Evolutionary conservation across 305 asterid genomes (phyloP).

Genomic region (Ajuga reptans): DNA sequence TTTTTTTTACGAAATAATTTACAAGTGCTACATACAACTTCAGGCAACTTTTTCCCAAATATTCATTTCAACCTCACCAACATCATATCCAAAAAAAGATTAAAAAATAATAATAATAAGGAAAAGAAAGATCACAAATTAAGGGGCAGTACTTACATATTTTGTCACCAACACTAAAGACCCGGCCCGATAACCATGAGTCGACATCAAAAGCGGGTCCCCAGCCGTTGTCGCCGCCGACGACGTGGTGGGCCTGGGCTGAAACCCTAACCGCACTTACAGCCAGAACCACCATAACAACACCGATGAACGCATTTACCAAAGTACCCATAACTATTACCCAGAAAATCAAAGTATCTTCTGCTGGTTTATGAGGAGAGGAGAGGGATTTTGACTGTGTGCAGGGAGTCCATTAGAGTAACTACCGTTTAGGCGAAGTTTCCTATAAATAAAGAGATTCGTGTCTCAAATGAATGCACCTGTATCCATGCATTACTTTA

Average conservation of each 20-base stretch:
- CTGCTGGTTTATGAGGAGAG: no score
- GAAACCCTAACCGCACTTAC: constrained; percentile 25
- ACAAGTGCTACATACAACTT: no score
- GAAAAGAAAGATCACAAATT: background rate
- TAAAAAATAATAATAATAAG: background rate
- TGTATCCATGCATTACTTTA: background rate
- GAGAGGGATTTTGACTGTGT: no score
- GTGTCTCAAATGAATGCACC: background rate
- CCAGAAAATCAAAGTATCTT: background rate
- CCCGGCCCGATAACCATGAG: constrained; percentile 59
- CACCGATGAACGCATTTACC: background rate
- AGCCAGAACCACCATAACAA: constrained; percentile 2
- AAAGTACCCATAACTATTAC: background rate
- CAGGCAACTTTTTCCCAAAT: no score
- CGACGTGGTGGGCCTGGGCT: constrained; percentile 57
- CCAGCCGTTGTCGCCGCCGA: constrained; percentile 53
- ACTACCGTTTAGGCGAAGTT: background rate
- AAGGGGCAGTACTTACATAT: constrained; percentile 41
- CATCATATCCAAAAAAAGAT: background rate
- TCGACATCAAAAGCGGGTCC: constrained; percentile 36
- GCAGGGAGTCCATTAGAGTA: no score
- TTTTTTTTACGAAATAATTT: no score
- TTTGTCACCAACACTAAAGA: constrained; percentile 67
- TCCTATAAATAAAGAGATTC: constrained; percentile 11
- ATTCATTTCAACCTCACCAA: no score